Conservation (phyloP, 2,329 filamentous ascomycete genomes). For the Macrophomina phaseolina region DNA sequence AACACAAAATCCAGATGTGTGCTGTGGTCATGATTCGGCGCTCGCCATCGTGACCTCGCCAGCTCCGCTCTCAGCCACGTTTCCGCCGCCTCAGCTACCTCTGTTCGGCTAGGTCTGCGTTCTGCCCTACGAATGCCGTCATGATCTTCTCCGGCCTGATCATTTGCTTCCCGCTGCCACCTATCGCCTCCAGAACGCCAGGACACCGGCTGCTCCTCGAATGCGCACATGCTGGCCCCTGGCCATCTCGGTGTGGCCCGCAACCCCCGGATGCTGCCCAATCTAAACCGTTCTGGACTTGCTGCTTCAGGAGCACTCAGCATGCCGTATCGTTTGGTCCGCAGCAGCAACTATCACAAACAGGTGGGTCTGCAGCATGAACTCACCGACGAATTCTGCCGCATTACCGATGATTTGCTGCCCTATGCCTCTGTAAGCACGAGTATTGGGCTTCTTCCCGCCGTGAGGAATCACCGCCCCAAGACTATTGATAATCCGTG, state of each 20-base stretch:
- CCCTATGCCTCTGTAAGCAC: not conserved
- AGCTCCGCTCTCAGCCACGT: conserved; percentile 8
- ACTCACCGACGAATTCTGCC: conserved; percentile 8
- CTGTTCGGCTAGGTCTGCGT: not conserved
- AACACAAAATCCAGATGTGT: not conserved
- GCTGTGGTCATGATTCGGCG: not conserved
- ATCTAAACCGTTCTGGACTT: conserved; percentile 10
- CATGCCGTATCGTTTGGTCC: not conserved
- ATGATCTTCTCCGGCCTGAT: conserved; percentile 1
- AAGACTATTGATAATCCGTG: not conserved
- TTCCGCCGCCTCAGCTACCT: not conserved
- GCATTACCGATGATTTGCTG: not conserved
- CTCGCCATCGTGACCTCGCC: conserved; percentile 2
- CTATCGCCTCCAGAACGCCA: not conserved
- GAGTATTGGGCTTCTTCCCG: not conserved
- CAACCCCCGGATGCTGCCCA: conserved; percentile 15
- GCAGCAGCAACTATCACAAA: not conserved
- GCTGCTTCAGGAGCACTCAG: conserved; percentile 4
- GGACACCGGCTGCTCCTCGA: not conserved
- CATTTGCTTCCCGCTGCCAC: conserved; percentile 2
- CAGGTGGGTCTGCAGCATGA: conserved; percentile 10
- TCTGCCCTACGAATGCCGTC: conserved; percentile 4
- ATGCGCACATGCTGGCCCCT: conserved; percentile 15
- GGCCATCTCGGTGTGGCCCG: conserved; percentile 18
- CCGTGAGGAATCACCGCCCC: not conserved